Evolutionary conservation across 352 stramenopile genomes (phyloP).

Genomic region (Pythium rhizo-oryzae): DNA sequence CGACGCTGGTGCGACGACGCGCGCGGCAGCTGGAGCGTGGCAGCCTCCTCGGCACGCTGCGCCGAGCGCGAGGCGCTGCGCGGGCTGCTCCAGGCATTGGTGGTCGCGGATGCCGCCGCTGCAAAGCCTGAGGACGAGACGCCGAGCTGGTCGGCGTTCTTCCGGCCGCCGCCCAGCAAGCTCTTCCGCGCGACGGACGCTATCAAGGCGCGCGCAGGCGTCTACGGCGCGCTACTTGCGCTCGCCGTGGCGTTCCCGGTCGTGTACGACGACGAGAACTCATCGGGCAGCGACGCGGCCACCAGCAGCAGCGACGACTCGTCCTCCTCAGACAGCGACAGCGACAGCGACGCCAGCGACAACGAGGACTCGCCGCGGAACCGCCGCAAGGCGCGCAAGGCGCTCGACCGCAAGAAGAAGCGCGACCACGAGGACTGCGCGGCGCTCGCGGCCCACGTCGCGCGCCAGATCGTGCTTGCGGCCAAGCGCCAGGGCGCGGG

Average conservation of each 20-base stretch:
- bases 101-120: conserved; percentile 31
- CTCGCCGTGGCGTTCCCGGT: conserved; percentile 62
- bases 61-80: conserved; percentile 45
- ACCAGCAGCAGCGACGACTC: conserved; percentile 44
- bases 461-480: conserved; percentile 21
- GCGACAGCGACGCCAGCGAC: conserved; percentile 27
- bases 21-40: conserved; percentile 43
- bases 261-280: conserved; percentile 34
- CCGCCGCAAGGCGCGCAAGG: conserved; percentile 26
- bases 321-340: conserved; percentile 36
- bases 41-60: conserved; percentile 16
- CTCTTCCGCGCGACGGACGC: conserved; percentile 36
- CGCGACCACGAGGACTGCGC: conserved; percentile 39
- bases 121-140: conserved; percentile 11
- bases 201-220: conserved; percentile 49
- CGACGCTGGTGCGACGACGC: conserved; percentile 22
- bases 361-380: conserved; percentile 13
- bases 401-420: conserved; percentile 7
- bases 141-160: conserved; percentile 53
- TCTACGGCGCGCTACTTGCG: conserved; percentile 47
- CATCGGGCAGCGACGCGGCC: conserved; percentile 24
- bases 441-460: conserved; percentile 32
- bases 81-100: conserved; percentile 45
- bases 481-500: conserved; percentile 1
- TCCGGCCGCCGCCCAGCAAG: conserved; percentile 41